Percentiles rank a stretch among this genome's conserved stretches.
phyloP scores from a whole-genome alignment of 2,329 filamentous ascomycete genomes.

The Mycosphaerella arachidis region DNA sequence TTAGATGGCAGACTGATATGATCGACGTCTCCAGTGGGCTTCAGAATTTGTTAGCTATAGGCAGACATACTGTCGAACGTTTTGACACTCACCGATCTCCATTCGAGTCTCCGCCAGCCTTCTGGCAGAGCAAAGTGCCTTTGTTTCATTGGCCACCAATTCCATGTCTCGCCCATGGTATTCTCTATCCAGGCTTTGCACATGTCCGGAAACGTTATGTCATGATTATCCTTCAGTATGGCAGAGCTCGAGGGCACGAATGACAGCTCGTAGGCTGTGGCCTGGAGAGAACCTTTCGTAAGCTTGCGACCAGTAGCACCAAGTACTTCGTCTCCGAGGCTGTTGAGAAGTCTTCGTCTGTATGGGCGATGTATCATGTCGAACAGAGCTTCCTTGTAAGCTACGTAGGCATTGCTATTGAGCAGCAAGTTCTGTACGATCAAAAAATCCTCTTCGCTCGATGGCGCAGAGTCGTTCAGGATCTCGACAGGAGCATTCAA shows the following conservation, averaged over 20 bases:
- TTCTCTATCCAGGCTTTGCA: constrained; percentile 1
- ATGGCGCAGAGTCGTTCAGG: no score
- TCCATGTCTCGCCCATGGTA: background rate
- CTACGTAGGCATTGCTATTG: background rate
- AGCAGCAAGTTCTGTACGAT: background rate
- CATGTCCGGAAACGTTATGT: background rate
- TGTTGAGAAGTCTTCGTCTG: background rate
- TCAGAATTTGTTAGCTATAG: no score
- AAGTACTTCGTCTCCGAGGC: background rate
- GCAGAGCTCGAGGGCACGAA: background rate
- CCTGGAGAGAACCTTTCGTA: background rate
- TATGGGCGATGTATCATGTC: background rate
- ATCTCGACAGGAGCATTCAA: no score
- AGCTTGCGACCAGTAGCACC: background rate
- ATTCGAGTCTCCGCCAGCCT: no score
- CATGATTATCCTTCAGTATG: background rate
- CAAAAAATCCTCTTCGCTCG: background rate
- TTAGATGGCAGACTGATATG: background rate
- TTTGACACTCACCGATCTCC: no score
- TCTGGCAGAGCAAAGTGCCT: background rate
- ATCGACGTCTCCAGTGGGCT: background rate
- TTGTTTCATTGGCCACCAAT: constrained; percentile 5
- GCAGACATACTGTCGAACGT: no score
- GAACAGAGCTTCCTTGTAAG: background rate
- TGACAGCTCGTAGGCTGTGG: background rate